These are phyloP conservation scores for Brasilioporus rufonigricans DNA, from an alignment of 768 basidiomycete genomes.

Conservation along the genomic window DNA sequence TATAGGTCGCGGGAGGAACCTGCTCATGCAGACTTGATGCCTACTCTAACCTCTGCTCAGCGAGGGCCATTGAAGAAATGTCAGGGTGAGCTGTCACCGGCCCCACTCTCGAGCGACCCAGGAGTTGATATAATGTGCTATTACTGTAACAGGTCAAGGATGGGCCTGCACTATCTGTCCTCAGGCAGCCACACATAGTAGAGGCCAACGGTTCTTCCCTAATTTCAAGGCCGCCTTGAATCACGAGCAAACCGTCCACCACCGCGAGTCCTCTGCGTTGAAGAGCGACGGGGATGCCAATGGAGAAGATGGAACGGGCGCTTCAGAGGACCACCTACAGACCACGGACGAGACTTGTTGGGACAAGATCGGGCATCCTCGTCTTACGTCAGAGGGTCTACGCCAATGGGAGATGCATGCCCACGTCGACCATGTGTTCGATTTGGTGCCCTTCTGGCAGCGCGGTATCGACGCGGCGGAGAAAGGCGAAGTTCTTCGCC, in stretches of 20 bases:
- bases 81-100: conserved; percentile 14
- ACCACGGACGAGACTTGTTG: conserved; percentile 24
- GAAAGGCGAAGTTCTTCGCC: conserved; percentile 39
- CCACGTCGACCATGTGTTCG: conserved; percentile 46
- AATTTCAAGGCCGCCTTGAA: conserved; percentile 28
- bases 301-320: not conserved
- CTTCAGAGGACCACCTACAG: conserved; percentile 8
- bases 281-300: not conserved
- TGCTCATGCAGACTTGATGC: conserved; percentile 19
- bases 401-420: conserved; percentile 29
- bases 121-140: not conserved
- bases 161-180: conserved; percentile 37
- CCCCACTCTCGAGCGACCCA: not conserved
- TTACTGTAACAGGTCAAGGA: conserved; percentile 26
- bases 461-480: conserved; percentile 47
- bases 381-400: conserved; percentile 29
- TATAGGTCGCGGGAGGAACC: conserved; percentile 13
- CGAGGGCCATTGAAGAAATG: conserved; percentile 19
- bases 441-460: conserved; percentile 56
- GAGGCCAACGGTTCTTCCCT: conserved; percentile 21
- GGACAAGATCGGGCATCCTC: conserved; percentile 30
- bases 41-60: conserved; percentile 19
- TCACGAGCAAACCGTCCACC: conserved; percentile 29
- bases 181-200: conserved; percentile 9
- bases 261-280: conserved; percentile 15